phyloP scores from a whole-genome alignment of 2,329 filamentous ascomycete species.

The Aspergillus clavatus region DNA sequence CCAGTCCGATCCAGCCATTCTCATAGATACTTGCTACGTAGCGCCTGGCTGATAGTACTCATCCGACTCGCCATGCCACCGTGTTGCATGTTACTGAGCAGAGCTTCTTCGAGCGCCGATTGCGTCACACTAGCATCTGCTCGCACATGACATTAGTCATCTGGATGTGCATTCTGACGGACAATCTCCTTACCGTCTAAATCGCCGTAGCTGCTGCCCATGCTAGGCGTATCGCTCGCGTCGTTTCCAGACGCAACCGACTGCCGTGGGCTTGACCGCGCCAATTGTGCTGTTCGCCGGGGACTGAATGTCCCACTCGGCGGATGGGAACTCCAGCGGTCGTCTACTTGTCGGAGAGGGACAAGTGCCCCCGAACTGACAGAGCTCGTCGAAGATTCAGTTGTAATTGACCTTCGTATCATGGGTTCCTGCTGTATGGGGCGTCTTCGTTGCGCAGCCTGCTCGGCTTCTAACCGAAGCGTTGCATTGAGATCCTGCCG shows the following conservation, averaged over 20 bases:
- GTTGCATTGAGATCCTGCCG: conserved; percentile 39
- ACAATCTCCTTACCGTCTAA: conserved; percentile 56
- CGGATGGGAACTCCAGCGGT: conserved; percentile 11
- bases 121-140: conserved; percentile 60
- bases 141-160: conserved; percentile 3
- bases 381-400: conserved; percentile 34
- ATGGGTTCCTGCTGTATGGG: conserved; percentile 21
- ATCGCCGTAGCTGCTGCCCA: conserved; percentile 63
- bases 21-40: conserved; percentile 50
- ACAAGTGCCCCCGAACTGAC: conserved; percentile 34
- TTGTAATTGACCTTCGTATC: conserved; percentile 16
- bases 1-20: neutral
- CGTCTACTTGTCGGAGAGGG: conserved; percentile 18
- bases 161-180: neutral
- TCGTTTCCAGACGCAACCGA: conserved; percentile 34
- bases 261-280: conserved; percentile 45
- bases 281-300: conserved; percentile 47
- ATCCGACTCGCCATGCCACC: conserved; percentile 47
- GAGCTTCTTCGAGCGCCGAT: conserved; percentile 59
- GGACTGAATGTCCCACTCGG: conserved; percentile 32
- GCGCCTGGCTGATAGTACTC: conserved; percentile 50
- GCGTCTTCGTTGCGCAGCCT: conserved; percentile 23
- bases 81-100: conserved; percentile 59
- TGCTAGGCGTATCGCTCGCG: conserved; percentile 54
- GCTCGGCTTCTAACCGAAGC: conserved; percentile 33